Conservation (phyloP, 2,329 filamentous ascomycete species). For the Helicocarpus griseus region DNA sequence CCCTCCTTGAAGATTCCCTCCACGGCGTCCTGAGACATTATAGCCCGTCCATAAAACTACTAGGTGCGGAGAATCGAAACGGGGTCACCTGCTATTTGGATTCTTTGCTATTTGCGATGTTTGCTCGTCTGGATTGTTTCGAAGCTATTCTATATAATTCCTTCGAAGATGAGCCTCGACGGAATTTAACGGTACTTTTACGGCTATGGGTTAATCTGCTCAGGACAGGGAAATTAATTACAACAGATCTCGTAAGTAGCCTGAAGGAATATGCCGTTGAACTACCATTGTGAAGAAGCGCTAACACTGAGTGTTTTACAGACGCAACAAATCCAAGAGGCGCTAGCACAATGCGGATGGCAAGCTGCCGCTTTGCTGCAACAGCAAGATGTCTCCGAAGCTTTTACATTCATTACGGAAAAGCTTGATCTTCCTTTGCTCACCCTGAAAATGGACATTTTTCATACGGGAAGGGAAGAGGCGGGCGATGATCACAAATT, state of each 20-base stretch:
- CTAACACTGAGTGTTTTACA: slow-evolving; percentile 23
- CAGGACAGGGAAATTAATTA: slow-evolving; percentile 73
- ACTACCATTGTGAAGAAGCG: background rate
- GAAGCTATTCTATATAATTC: slow-evolving; percentile 82
- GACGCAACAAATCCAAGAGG: slow-evolving; percentile 74
- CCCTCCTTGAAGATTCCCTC: slow-evolving; percentile 70
- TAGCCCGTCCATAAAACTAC: slow-evolving; percentile 59
- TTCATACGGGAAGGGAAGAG: slow-evolving; percentile 77
- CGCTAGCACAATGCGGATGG: slow-evolving; percentile 82
- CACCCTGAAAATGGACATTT: slow-evolving; percentile 87
- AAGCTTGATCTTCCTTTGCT: slow-evolving; percentile 78
- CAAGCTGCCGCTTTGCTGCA: slow-evolving; percentile 62
- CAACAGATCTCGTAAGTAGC: slow-evolving; percentile 62
- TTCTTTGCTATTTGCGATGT: slow-evolving; percentile 89
- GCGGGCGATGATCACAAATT: slow-evolving; percentile 88
- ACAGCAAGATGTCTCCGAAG: slow-evolving; percentile 93
- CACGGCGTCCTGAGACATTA: slow-evolving; percentile 69
- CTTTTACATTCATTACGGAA: slow-evolving; percentile 89
- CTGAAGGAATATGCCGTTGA: background rate
- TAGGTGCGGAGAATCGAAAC: slow-evolving; percentile 77
- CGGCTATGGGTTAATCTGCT: slow-evolving; percentile 91
- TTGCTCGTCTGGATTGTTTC: slow-evolving; percentile 78
- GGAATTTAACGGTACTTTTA: slow-evolving; percentile 65
- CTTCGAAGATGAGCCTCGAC: slow-evolving; percentile 61
- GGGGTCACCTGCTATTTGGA: slow-evolving; percentile 93